Conservation (phyloP, 352 stramenopile genomes). For the Nothophytophthora sp. region DNA sequence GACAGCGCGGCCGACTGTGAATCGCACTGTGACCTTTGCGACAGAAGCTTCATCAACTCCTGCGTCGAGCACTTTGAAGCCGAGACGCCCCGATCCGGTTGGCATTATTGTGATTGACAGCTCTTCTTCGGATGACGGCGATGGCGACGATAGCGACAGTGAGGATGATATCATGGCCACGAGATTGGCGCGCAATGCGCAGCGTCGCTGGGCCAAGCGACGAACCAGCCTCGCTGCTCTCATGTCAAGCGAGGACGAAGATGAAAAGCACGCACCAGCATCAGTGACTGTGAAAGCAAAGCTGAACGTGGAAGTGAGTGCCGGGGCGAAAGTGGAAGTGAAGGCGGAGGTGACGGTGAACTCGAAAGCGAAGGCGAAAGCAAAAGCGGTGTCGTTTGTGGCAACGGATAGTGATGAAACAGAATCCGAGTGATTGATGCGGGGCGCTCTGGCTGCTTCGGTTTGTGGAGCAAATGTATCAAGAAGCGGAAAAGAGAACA, state of each 20-base stretch:
- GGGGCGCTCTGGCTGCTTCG: no score
- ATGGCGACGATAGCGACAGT: background rate
- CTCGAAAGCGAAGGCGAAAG: conserved; percentile 8
- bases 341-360: conserved; percentile 1
- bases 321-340: background rate
- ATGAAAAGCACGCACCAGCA: conserved; percentile 11
- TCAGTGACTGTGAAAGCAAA: no score
- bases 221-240: conserved; percentile 8
- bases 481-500: no score
- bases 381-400: conserved; percentile 10
- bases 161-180: conserved; percentile 11
- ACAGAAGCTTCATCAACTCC: background rate
- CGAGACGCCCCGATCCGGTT: background rate
- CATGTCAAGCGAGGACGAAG: conserved; percentile 16
- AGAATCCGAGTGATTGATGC: conserved; percentile 32
- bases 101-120: conserved; percentile 24
- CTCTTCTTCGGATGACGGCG: conserved; percentile 13
- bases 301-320: background rate
- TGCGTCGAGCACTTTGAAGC: conserved; percentile 2
- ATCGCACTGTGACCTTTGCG: conserved; percentile 27
- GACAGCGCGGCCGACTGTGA: conserved; percentile 2
- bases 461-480: no score
- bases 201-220: conserved; percentile 10
- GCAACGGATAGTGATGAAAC: conserved; percentile 35
- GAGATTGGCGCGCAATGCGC: conserved; percentile 12